phyloP scores from a whole-genome alignment of 1,139 yeast genomes.

The Diutina pseudorugosa region DNA sequence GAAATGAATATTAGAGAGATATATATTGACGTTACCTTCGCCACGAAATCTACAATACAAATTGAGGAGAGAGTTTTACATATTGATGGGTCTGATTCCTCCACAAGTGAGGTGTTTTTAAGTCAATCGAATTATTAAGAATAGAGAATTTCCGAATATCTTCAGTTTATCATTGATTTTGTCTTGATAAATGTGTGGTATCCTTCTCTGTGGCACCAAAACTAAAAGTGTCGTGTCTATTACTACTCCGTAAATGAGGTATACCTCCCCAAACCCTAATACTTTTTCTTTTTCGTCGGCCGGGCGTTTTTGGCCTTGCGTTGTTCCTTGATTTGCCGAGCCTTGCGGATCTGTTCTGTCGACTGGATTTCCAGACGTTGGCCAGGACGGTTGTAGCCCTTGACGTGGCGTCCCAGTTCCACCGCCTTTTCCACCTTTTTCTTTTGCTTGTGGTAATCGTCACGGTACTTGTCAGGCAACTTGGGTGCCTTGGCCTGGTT shows the following conservation, averaged over 20 bases:
- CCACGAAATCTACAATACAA: too few relatives aligned
- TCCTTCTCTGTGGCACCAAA: too few relatives aligned
- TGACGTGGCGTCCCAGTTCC: slow-evolving; percentile 62
- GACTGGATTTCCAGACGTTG: slow-evolving; percentile 51
- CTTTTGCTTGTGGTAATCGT: slow-evolving; percentile 75
- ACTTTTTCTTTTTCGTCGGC: not conserved
- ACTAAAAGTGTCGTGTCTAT: not conserved
- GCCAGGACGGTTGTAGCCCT: slow-evolving; percentile 50
- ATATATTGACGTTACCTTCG: too few relatives aligned
- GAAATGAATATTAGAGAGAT: too few relatives aligned
- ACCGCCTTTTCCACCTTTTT: slow-evolving; percentile 73
- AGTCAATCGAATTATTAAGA: too few relatives aligned
- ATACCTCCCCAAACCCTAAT: not conserved
- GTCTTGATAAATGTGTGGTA: too few relatives aligned
- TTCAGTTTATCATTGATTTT: too few relatives aligned
- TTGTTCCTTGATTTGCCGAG: slow-evolving; percentile 57
- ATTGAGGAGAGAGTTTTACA: too few relatives aligned
- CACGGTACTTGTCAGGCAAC: slow-evolving; percentile 79
- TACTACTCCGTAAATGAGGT: not conserved
- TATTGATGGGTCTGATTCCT: too few relatives aligned
- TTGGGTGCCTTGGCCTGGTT: slow-evolving; percentile 71
- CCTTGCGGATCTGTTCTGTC: slow-evolving; percentile 69
- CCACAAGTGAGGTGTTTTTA: too few relatives aligned
- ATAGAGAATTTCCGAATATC: too few relatives aligned
- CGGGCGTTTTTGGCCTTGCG: slow-evolving; percentile 64